Evolutionary conservation across 495 filamentous ascomycete species (phyloP).

Genomic region (Neurospora hispaniola): DNA sequence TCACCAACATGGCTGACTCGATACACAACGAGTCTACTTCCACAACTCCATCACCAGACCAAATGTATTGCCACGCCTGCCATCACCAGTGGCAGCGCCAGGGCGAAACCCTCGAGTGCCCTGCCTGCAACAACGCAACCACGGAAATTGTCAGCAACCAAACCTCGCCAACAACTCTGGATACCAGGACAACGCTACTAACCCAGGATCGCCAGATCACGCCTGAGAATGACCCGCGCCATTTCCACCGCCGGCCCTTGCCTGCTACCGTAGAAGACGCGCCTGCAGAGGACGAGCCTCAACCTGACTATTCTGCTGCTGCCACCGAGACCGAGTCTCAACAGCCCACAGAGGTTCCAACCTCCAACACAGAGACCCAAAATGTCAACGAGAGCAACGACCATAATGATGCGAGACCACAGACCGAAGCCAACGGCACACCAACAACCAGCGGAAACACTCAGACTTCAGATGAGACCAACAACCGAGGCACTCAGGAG

Average conservation of each 20-base stretch:
- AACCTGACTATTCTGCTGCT: not conserved
- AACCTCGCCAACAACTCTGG: not conserved
- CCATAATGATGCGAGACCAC: not conserved
- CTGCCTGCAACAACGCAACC: conserved; percentile 11
- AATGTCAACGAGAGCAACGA: not conserved
- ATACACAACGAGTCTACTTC: not conserved
- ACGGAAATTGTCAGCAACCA: conserved; percentile 16
- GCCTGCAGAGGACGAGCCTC: not conserved
- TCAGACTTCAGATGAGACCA: not conserved
- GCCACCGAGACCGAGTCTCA: not conserved
- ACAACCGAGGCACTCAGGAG: not conserved
- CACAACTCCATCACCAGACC: not conserved
- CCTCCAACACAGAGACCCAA: not conserved
- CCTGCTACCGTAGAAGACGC: not conserved
- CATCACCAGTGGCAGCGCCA: conserved; percentile 16
- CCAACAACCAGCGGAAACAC: not conserved
- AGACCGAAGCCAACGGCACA: not conserved
- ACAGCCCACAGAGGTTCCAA: not conserved
- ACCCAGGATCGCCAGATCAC: conserved; percentile 9
- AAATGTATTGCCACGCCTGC: conserved; percentile 20
- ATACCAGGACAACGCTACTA: not conserved
- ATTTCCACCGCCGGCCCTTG: conserved; percentile 10
- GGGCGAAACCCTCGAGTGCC: conserved; percentile 14
- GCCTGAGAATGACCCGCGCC: conserved; percentile 13
- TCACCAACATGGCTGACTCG: conserved; percentile 5